A percentile compares a stretch with the other conserved stretches of the same genome.
These are phyloP conservation scores for Trichoderma koningii DNA, from an alignment of 2,329 filamentous ascomycete species.

Conservation along the genomic window DNA sequence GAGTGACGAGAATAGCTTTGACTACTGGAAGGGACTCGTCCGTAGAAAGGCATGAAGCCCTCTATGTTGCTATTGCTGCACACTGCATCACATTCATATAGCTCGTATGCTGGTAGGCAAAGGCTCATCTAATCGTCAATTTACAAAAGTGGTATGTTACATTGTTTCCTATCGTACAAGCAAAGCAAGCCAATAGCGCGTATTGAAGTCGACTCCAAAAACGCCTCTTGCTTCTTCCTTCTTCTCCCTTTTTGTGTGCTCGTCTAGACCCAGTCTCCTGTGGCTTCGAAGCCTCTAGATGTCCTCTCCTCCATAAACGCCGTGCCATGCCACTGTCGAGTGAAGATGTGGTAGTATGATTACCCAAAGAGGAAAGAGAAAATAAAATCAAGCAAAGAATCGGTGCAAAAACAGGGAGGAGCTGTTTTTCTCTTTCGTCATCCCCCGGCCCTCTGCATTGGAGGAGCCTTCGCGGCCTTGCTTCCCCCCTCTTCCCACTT, in stretches of 20 bases:
- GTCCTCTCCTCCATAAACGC: slow-evolving; percentile 45
- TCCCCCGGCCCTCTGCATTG: not conserved
- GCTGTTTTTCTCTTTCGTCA: not conserved
- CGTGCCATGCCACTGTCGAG: slow-evolving; percentile 57
- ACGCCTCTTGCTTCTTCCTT: slow-evolving; percentile 6
- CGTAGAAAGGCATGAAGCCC: slow-evolving; percentile 67
- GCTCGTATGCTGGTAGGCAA: too few species aligned
- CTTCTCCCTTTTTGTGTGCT: slow-evolving; percentile 12
- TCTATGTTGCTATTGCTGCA: too few species aligned
- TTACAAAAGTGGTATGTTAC: slow-evolving; percentile 20
- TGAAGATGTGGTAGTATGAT: slow-evolving; percentile 50
- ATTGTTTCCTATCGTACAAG: slow-evolving; percentile 28
- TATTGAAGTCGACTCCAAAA: slow-evolving; percentile 19
- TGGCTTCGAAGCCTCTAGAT: slow-evolving; percentile 36
- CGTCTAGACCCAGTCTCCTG: slow-evolving; percentile 35
- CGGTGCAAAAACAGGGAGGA: slow-evolving; percentile 37
- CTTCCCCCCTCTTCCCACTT: not conserved
- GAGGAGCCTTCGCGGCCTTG: not conserved
- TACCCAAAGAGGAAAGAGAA: slow-evolving; percentile 32
- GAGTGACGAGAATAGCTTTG: slow-evolving; percentile 97
- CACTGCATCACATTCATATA: not conserved
- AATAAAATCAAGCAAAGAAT: not conserved
- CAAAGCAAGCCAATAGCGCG: slow-evolving; percentile 26
- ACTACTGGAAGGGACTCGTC: slow-evolving; percentile 89
- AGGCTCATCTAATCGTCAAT: slow-evolving; percentile 24